Conservation (phyloP, 768 basidiomycete species). For the Suillus subaureus region DNA sequence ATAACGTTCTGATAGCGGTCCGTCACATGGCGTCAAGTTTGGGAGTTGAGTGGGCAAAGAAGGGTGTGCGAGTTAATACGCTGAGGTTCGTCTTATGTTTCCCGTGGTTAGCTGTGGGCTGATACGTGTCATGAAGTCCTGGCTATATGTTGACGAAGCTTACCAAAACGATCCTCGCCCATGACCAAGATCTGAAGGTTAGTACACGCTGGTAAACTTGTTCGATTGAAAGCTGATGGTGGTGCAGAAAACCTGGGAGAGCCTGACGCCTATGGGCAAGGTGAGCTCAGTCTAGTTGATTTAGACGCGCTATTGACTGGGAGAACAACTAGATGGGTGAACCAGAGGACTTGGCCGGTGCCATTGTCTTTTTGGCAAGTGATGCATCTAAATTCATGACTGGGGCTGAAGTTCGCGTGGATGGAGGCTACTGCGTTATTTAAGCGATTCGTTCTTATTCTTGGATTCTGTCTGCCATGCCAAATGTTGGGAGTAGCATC, state of each 20-base stretch:
- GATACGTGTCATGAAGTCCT: slow-evolving; percentile 50
- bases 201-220: slow-evolving; percentile 10
- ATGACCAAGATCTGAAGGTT: slow-evolving; percentile 76
- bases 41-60: slow-evolving; percentile 95
- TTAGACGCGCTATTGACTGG: slow-evolving; percentile 14
- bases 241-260: slow-evolving; percentile 80
- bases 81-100: slow-evolving; percentile 51
- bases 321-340: slow-evolving; percentile 71
- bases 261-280: slow-evolving; percentile 83
- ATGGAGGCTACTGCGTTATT: slow-evolving; percentile 85
- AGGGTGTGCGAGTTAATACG: slow-evolving; percentile 84
- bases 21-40: slow-evolving; percentile 92
- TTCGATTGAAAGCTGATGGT: slow-evolving; percentile 9
- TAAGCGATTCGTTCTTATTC: slow-evolving; percentile 30
- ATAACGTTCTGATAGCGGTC: slow-evolving; percentile 56
- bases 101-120: not conserved
- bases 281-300: slow-evolving; percentile 40
- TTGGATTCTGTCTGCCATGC: not conserved
- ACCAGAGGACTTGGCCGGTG: slow-evolving; percentile 89
- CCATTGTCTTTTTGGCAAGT: slow-evolving; percentile 87
- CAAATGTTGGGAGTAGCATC: slow-evolving; percentile 16
- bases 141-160: slow-evolving; percentile 95
- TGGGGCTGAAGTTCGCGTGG: slow-evolving; percentile 81
- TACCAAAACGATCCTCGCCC: slow-evolving; percentile 78
- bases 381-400: slow-evolving; percentile 93